Evolutionary conservation across 805 yeast genomes (phyloP), one percentile per base, ranked within the genome.

Genomic region (Martiniozyma abietophila): DNA sequence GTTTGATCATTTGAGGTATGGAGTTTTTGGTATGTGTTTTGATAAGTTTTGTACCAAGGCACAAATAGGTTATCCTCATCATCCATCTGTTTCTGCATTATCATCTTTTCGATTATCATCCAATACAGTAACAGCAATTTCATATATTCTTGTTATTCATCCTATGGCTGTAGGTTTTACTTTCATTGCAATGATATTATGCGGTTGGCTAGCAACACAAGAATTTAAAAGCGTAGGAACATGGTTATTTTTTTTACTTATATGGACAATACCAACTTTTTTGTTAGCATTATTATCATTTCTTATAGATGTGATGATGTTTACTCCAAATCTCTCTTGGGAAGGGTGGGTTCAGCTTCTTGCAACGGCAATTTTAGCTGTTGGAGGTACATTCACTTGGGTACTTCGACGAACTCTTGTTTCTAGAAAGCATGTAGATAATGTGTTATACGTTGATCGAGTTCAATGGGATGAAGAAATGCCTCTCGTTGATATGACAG

Each of bases 311-410:
- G 71, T 88, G 25, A 55, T 88, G 26, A 55, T 89, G 32, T 89
- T 89, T 48, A 68, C 78, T 2, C 82, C 88, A 2, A 74, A 76
- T 49, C 59, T 89, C 35, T 68, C 74, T 35, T 86, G 85, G 76
- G 70, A 79, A 29, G 95, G 95, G 18, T 89, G 96, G 96, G 60
- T 80, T 32, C 69, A 82, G 39, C 59, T 88, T 18, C 74, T 74
- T 1, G 71, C 89, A 1, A 72, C 92, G 0, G 69, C 80, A 2
- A 53, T 78, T 21, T 64, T 77, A 29, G 80, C 89, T 0, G 42
- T 78, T 2, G 65, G 74, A 19, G 76, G 84, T 1, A 68, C 85
- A 2, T 52, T 78, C 43, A 56, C 81, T 14, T 84, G 95, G 53
- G 66, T 82, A 34, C 67, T 80, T 63, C 73, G 88, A 49, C 63